A percentile compares a stretch with the other conserved stretches of the same genome.
These are phyloP conservation scores for Fusarium multiceps DNA, from an alignment of 2,329 filamentous ascomycete species.

Conservation along the genomic window DNA sequence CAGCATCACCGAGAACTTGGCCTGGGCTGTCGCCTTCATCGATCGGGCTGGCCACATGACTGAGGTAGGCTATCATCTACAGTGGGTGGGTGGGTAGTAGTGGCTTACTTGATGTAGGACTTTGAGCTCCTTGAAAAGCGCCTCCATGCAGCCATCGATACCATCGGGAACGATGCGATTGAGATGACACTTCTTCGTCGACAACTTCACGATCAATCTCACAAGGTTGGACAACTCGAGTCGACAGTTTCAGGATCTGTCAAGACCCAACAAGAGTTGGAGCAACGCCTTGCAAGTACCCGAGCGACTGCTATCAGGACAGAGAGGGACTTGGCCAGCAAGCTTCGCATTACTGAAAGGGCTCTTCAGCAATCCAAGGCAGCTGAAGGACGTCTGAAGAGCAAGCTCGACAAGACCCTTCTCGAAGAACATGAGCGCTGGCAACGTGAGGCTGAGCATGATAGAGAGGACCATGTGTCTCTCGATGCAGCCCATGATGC, in stretches of 20 bases:
- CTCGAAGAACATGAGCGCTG: slow-evolving; percentile 5
- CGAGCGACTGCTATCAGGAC: background rate
- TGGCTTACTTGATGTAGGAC: background rate
- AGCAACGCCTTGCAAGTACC: background rate
- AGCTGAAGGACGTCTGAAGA: background rate
- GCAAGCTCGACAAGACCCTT: slow-evolving; percentile 6
- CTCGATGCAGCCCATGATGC: background rate
- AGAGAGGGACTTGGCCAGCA: background rate
- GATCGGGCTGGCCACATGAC: background rate
- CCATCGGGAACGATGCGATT: slow-evolving; percentile 3
- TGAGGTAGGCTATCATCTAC: background rate
- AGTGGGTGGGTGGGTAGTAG: background rate
- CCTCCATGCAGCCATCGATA: slow-evolving; percentile 1
- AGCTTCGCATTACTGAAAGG: background rate
- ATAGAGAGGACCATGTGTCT: background rate
- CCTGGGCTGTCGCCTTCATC: slow-evolving; percentile 9
- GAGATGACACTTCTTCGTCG: slow-evolving; percentile 2
- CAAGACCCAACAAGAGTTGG: background rate
- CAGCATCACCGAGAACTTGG: background rate
- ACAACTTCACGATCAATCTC: background rate
- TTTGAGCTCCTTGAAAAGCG: background rate
- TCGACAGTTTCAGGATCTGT: background rate
- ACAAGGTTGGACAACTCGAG: background rate
- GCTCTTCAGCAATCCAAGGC: background rate
- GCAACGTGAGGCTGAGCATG: background rate